A percentile compares a stretch with the other conserved stretches of the same genome.
Evolutionary conservation across 2,329 filamentous ascomycete genomes (phyloP).

Genomic region (Diaporthe australafricana): DNA sequence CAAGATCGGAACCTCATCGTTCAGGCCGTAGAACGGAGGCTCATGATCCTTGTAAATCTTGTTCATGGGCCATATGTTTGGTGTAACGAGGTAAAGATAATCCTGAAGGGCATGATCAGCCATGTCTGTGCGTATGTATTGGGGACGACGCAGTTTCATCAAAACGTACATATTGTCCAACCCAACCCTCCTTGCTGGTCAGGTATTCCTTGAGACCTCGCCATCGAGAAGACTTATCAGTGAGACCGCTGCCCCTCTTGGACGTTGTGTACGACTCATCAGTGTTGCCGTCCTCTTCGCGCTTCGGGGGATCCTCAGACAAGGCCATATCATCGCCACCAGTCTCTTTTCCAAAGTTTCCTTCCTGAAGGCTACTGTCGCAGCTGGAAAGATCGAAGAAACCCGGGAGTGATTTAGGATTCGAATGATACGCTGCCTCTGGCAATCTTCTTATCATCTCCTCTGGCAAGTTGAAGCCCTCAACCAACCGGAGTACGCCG

Average conservation of each 20-base stretch:
- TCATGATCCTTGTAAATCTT: constrained; percentile 57
- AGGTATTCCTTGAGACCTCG: constrained; percentile 40
- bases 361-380: background rate
- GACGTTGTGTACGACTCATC: constrained; percentile 21
- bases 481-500: constrained; percentile 13
- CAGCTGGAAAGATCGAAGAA: background rate
- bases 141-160: background rate
- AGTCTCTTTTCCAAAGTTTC: background rate
- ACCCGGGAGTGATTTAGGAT: background rate
- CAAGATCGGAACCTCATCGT: constrained; percentile 75
- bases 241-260: background rate
- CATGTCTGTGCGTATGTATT: constrained; percentile 1
- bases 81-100: constrained; percentile 52
- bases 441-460: constrained; percentile 15
- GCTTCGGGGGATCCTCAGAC: constrained; percentile 11
- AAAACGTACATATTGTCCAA: constrained; percentile 51
- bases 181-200: constrained; percentile 50
- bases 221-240: constrained; percentile 18
- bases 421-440: constrained; percentile 6
- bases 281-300: constrained; percentile 1
- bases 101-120: constrained; percentile 42
- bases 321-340: background rate
- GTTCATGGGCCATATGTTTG: constrained; percentile 71
- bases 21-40: constrained; percentile 77
- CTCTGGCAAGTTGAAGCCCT: background rate